These are phyloP conservation scores for Lactifluus hygrophoroides DNA, from an alignment of 768 basidiomycete genomes.

Conservation along the genomic window DNA sequence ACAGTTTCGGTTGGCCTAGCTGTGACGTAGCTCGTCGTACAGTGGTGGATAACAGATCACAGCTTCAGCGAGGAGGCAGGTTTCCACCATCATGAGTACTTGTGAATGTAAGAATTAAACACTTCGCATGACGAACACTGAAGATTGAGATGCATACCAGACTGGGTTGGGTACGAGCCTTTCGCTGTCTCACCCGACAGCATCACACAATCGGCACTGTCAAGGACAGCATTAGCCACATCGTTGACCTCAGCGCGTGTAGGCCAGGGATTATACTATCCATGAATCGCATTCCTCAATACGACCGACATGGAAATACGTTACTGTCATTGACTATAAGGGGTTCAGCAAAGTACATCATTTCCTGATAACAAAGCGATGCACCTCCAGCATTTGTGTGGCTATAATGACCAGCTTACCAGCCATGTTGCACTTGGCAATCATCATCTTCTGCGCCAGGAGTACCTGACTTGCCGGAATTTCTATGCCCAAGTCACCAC, in stretches of 20 bases:
- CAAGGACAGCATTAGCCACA: slow-evolving; percentile 97
- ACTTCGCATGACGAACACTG: background rate
- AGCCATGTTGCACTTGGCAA: slow-evolving; percentile 94
- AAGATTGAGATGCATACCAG: slow-evolving; percentile 52
- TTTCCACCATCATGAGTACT: slow-evolving; percentile 99
- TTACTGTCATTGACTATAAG: slow-evolving; percentile 85
- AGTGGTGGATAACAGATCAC: slow-evolving; percentile 93
- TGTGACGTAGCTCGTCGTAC: slow-evolving; percentile 82
- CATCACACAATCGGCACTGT: slow-evolving; percentile 99
- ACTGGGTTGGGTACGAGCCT: slow-evolving; percentile 91
- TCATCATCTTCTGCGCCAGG: slow-evolving; percentile 99
- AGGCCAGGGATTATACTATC: slow-evolving; percentile 94
- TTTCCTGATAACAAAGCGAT: slow-evolving; percentile 15
- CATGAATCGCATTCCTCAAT: slow-evolving; percentile 7
- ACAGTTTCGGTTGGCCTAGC: slow-evolving; percentile 86
- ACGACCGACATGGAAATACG: background rate
- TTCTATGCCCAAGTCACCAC: slow-evolving; percentile 98
- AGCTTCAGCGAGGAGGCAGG: slow-evolving; percentile 91
- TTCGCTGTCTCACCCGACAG: slow-evolving; percentile 99
- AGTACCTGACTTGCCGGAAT: slow-evolving; percentile 99
- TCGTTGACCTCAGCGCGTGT: slow-evolving; percentile 99
- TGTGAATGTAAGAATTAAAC: background rate
- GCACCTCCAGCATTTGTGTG: slow-evolving; percentile 97
- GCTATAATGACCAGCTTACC: slow-evolving; percentile 99
- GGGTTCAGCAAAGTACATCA: slow-evolving; percentile 14